Conservation (phyloP, 371 early-diverging fungal species). For the Saksenaea oblongispora region DNA sequence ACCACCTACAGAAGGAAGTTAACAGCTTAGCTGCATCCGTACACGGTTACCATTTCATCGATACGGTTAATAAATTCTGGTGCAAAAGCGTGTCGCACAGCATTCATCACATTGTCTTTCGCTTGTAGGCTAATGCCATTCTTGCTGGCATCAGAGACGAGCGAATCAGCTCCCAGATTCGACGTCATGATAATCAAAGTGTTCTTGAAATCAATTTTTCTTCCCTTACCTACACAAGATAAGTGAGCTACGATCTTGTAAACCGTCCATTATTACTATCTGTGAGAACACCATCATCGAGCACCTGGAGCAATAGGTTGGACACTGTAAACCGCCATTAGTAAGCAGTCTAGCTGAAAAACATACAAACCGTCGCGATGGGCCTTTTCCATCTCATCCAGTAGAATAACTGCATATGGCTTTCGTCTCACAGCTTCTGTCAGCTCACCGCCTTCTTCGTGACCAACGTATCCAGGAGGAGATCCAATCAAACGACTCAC, state of each 20-base stretch:
- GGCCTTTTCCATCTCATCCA: constrained; percentile 96
- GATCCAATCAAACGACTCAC: constrained; percentile 88
- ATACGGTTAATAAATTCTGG: constrained; percentile 93
- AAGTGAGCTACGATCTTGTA: not conserved
- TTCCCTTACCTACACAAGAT: constrained; percentile 59
- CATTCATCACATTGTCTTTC: constrained; percentile 66
- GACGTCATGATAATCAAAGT: constrained; percentile 93
- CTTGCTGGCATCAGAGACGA: constrained; percentile 62
- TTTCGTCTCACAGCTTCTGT: constrained; percentile 88
- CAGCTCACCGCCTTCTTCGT: constrained; percentile 86
- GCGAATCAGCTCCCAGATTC: constrained; percentile 78
- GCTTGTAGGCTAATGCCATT: constrained; percentile 21
- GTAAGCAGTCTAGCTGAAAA: not conserved
- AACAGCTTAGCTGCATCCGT: not conserved
- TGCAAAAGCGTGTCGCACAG: constrained; percentile 78
- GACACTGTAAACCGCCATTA: constrained; percentile 49
- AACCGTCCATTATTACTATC: constrained; percentile 52
- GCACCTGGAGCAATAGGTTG: constrained; percentile 79
- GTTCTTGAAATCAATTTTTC: constrained; percentile 88
- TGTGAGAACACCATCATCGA: constrained; percentile 91
- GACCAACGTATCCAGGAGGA: constrained; percentile 87
- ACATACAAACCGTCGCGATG: constrained; percentile 60
- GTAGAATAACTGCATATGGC: constrained; percentile 89
- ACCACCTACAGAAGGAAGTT: constrained; percentile 37
- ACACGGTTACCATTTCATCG: constrained; percentile 66